phyloP scores from a whole-genome alignment of 2,329 filamentous ascomycete genomes.

The Colletotrichum tamarilloi region DNA sequence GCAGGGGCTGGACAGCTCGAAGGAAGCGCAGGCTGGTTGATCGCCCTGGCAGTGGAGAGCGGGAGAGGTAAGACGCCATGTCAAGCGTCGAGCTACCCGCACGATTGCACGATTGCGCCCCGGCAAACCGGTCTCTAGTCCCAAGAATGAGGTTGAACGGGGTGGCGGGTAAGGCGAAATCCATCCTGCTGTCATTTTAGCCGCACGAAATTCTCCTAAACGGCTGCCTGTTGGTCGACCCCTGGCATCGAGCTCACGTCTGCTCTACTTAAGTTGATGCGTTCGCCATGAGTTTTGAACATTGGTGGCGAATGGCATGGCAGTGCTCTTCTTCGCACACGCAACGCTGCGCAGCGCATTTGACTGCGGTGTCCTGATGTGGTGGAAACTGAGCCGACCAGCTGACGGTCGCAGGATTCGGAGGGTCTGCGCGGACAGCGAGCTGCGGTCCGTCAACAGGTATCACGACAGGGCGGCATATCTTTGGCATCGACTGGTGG shows the following conservation, averaged over 20 bases:
- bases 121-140: conserved; percentile 14
- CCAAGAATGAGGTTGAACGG: conserved; percentile 12
- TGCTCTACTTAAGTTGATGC: neutral
- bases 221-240: conserved; percentile 2
- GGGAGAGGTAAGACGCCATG: conserved; percentile 1
- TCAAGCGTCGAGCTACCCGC: conserved; percentile 1
- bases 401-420: neutral
- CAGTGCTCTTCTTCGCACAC: neutral
- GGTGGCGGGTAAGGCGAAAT: conserved; percentile 13
- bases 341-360: neutral
- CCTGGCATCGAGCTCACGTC: neutral
- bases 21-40: neutral
- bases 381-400: neutral
- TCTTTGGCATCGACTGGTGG: too few species aligned
- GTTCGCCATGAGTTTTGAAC: neutral
- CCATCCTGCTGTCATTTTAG: neutral
- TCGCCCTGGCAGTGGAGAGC: conserved; percentile 18
- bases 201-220: conserved; percentile 1
- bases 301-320: neutral
- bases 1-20: neutral
- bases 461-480: neutral
- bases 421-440: neutral
- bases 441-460: neutral
- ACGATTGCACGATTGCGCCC: conserved; percentile 23
- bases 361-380: neutral